Base-by-base conservation (phyloP, 2,329 filamentous ascomycete species). In the Colletotrichum kahawae region DNA sequence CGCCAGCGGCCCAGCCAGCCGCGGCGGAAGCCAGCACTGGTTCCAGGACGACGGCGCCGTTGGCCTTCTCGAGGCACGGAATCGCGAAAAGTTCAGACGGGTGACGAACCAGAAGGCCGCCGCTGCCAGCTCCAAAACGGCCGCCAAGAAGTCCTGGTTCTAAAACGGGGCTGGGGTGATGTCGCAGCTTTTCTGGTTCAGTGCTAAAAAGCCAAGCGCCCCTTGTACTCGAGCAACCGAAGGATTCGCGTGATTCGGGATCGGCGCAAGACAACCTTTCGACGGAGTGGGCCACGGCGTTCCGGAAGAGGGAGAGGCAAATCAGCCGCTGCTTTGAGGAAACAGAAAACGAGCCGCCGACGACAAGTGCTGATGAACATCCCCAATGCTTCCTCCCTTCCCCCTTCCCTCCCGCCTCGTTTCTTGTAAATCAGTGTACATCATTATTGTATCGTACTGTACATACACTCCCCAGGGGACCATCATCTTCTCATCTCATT, bases 11-110 rank as follows among this genome's bases (percentile, higher is more conserved):
- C 48, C 31, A 36, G 27, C 51, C 76, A 24, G 73, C 78, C 77
- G 79, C 57, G 57, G 57, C 24, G 54, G 54, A 56, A 38, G 80
- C 82, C 84, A 82, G 77, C 83, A 86, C 76, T 87, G 86, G 85
- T 85, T 85, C 80, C 83, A 85, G 24, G 87, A 89, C 73, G 88
- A 89, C 70, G 85, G 87, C 31, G 87, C 89, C 27, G 85, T 88
- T 29, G 87, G 87, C 12, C 81, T 91, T 18, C 81, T 91, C 12
- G 89, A 91, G 77, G 86, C 88, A 27, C 85, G 88, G 71, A 90
- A 90, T 81, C 85, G 89, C 18, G 90, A 91, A 82, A 87, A 89
- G 83, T 79, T 91, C 76, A 84, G 89, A 60, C 83, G 89, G 66
- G 85, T 90, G 71, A 88, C 90, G 78, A 75, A 64, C 27, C 72